Percentiles rank a stretch among this genome's conserved stretches.
These are phyloP conservation scores for Pisolithus albus DNA, from an alignment of 768 basidiomycete genomes.

Conservation along the genomic window DNA sequence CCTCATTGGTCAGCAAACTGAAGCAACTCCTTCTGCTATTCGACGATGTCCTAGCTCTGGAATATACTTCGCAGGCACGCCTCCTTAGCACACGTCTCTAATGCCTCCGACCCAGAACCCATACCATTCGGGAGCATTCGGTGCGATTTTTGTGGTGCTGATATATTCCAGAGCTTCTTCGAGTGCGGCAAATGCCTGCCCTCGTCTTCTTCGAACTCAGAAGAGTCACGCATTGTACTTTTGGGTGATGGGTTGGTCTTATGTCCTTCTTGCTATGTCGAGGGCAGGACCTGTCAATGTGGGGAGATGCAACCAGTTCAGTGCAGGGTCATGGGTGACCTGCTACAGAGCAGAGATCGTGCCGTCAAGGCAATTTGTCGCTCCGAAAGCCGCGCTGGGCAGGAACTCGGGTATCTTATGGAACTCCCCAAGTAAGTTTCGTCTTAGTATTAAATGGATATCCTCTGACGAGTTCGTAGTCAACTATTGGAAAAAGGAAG, in stretches of 20 bases:
- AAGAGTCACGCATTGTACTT: conserved; percentile 9
- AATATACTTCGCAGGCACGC: conserved; percentile 28
- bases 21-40: conserved; percentile 38
- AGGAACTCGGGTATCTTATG: conserved; percentile 9
- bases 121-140: conserved; percentile 25
- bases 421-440: conserved; percentile 16
- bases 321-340: conserved; percentile 40
- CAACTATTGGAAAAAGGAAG: conserved; percentile 15
- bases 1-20: conserved; percentile 18
- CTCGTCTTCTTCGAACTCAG: conserved; percentile 8
- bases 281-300: conserved; percentile 71
- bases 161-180: conserved; percentile 79
- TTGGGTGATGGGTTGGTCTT: conserved; percentile 44
- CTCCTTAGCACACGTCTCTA: conserved; percentile 25
- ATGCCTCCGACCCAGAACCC: conserved; percentile 9
- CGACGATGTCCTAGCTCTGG: conserved; percentile 42
- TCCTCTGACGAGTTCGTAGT: conserved; percentile 14
- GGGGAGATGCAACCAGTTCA: conserved; percentile 55
- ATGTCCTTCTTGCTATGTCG: conserved; percentile 69
- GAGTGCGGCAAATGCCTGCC: conserved; percentile 52
- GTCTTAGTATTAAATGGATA: background rate
- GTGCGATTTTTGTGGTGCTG: conserved; percentile 78
- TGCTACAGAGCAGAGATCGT: conserved; percentile 39
- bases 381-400: conserved; percentile 7
- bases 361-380: conserved; percentile 27